Base-by-base conservation (phyloP, 306 rosid genomes). In the Comarum palustre region DNA sequence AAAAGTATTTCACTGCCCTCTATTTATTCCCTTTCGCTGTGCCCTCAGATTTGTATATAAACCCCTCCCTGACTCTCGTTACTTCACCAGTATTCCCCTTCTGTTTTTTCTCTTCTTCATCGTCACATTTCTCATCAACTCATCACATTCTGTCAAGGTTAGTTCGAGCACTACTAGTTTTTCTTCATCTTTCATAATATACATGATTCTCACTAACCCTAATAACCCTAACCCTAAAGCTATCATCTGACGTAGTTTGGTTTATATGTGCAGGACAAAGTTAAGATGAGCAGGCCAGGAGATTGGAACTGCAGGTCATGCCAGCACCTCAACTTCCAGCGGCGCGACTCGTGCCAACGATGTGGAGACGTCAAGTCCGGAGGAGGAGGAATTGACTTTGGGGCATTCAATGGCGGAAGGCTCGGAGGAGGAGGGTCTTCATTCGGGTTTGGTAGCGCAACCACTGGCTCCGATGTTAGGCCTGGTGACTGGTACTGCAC, bases 291-390 rank as follows among this genome's bases (percentile, higher is more conserved):
- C 85, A 84, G 99, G 65, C 97, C 99, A 17, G 99, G 99, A 66
- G 99, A 94, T 58, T 94, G 99, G 99, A 94, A 91, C 80, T 94
- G 99, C 79, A 89, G 87, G 86, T 84, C 99, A 41, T 94, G 99
- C 93, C 99, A 91, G 76, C 92, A 94, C 84, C 81, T 91, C 72
- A 94, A 94, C 78, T 94, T 94, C 62, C 99, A 94, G 86, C 86
- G 99, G 90, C 76, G 99, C 6, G 99, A 94, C 19, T 86, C 92
- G 2, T 94, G 99, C 87, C 99, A 94, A 67, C 82, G 99, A 17
- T 94, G 99, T 11, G 99, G 99, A 0, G 99, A 94, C 1, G 82
- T 90, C 2, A 88, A 80, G 75, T 81, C 85, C 3, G 80, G 71
- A 16, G 78, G 61, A 14, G 67, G 67, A 61, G 43, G 24, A 61